Conservation (phyloP, 1,139 yeast species). For the Kodamaea plutei region DNA sequence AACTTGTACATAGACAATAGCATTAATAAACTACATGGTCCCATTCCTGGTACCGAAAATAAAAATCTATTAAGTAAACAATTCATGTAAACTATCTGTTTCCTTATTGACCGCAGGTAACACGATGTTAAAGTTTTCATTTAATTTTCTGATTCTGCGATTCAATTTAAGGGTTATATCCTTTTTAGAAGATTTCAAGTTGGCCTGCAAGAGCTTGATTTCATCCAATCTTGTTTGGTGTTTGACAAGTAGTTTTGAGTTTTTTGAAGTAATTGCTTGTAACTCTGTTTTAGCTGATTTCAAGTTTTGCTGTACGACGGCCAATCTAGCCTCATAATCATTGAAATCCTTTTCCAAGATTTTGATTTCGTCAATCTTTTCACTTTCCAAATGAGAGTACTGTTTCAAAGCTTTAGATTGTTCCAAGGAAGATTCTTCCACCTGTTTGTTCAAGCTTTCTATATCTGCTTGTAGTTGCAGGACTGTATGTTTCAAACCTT, state of each 20-base stretch:
- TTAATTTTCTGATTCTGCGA: conserved; percentile 26
- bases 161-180: conserved; percentile 26
- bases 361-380: conserved; percentile 20
- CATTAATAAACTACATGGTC: too few species aligned
- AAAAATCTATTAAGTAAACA: too few species aligned
- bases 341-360: conserved; percentile 22
- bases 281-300: conserved; percentile 23
- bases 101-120: conserved; percentile 30
- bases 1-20: too few species aligned
- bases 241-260: conserved; percentile 26
- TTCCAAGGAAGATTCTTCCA: conserved; percentile 16
- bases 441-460: conserved; percentile 20
- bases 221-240: conserved; percentile 24
- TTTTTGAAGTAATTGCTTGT: conserved; percentile 19
- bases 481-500: conserved; percentile 41
- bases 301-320: conserved; percentile 20
- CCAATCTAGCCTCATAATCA: conserved; percentile 25
- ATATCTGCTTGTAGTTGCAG: conserved; percentile 40
- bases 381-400: conserved; percentile 19
- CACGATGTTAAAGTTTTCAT: conserved; percentile 37
- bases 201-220: conserved; percentile 21
- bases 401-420: conserved; percentile 17
- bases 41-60: too few species aligned
- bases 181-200: conserved; percentile 29
- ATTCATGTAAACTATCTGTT: conserved; percentile 12